Conservation (phyloP, 345 rosid species). For the Linum usitatissimum region DNA sequence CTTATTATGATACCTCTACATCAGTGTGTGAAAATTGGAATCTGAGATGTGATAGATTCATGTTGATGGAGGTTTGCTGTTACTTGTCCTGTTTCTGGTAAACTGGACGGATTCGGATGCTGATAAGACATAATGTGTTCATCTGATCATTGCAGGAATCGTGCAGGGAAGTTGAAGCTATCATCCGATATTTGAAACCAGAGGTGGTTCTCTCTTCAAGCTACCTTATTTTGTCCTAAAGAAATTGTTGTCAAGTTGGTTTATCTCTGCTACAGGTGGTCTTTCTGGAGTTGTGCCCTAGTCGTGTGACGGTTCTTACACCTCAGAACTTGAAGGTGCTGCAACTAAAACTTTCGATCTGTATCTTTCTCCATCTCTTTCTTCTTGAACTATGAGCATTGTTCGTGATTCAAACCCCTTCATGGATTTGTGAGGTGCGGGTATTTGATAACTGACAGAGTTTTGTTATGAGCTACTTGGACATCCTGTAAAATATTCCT, state of each 20-base stretch:
- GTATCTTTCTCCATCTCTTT: neutral
- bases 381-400: neutral
- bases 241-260: neutral
- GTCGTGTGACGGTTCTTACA: constrained; percentile 62
- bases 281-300: constrained; percentile 84
- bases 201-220: constrained; percentile 46
- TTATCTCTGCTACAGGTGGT: constrained; percentile 47
- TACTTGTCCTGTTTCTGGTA: neutral
- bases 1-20: neutral
- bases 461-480: neutral
- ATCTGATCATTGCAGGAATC: constrained; percentile 54
- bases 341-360: constrained; percentile 4
- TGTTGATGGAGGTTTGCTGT: neutral
- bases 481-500: neutral
- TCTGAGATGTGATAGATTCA: neutral
- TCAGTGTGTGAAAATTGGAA: neutral
- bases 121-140: no score
- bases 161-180: constrained; percentile 67
- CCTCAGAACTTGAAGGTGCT: constrained; percentile 75
- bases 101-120: no score
- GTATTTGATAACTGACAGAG: neutral
- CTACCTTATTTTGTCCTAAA: constrained; percentile 10
- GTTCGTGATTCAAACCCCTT: neutral
- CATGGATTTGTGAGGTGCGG: neutral
- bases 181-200: constrained; percentile 69